Base-by-base conservation (phyloP, 2,329 filamentous ascomycete species). In the Amylocarpus encephaloides region DNA sequence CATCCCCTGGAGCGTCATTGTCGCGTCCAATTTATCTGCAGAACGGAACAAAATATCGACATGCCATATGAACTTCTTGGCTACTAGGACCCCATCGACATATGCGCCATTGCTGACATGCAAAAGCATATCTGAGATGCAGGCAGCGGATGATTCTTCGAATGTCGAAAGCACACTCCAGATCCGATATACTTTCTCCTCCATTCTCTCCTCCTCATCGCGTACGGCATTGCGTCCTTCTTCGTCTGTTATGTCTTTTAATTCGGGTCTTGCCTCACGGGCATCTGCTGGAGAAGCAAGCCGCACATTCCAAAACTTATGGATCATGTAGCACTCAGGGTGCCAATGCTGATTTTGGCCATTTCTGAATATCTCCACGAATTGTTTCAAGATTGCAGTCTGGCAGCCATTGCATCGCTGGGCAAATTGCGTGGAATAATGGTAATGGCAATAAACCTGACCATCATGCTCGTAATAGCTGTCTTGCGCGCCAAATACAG, bases 261-360 rank as follows among this genome's bases (percentile, higher is more conserved):
- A 18, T 30, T 53, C 44, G 7, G 54, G 58, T 13, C 53, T 18
- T 7, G 71, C 66, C 48, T 80, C 76, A 47, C 75, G 72, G 10
- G 68, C 65, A 46, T 76, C 70, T n/a, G 70, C 65, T 16, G 68
- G 55, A 6, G 62, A 64, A 26, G 66, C 66, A 34, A 98, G 75
- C 46, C 93, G 84, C 52, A 98, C 93, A 66, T 97, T 98, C 93
- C 93, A 98, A 70, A 97, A 98, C 65, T 98, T 98, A 73, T 98
- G 93, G 56, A 98, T 98, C 93, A 98, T 98, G 70, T 98, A 98
- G 70, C 93, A 98, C 70, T 98, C 93, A 1, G 93, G 93, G 66
- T 98, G 93, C 93, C 93, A 98, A 67, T 98, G 93, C 65, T 98
- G 93, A 66, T 97, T 96, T 67, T 95, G 88, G 1, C 92, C 92